Conservation (phyloP, 805 yeast species). For the Tetrapisispora fleetii region DNA sequence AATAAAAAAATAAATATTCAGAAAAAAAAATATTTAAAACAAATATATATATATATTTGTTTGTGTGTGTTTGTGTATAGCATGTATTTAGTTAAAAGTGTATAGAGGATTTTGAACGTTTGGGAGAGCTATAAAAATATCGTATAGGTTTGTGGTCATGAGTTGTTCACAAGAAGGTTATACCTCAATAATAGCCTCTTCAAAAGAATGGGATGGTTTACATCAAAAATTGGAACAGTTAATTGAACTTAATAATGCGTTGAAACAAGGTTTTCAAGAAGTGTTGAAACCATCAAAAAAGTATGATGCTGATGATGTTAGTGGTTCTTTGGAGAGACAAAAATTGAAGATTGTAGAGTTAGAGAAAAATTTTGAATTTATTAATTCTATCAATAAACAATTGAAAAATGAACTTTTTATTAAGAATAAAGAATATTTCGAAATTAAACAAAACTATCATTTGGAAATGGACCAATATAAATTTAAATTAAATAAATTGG, state of each 20-base stretch:
- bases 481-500: neutral
- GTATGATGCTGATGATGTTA: neutral
- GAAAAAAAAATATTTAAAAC: too few relatives aligned
- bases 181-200: neutral
- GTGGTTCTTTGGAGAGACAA: neutral
- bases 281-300: neutral
- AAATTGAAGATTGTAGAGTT: neutral
- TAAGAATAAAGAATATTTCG: constrained; percentile 1
- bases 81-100: too few relatives aligned
- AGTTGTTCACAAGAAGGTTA: neutral
- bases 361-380: neutral
- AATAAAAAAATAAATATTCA: too few relatives aligned
- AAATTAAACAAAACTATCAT: neutral
- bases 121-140: too few relatives aligned
- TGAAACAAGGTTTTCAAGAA: neutral
- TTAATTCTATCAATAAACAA: neutral
- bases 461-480: neutral
- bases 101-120: too few relatives aligned
- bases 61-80: too few relatives aligned
- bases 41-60: too few relatives aligned
- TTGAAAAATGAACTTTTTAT: neutral
- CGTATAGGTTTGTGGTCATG: too few relatives aligned
- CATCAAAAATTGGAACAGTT: neutral
- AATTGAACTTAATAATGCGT: neutral
- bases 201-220: neutral